A percentile compares a stretch with the other conserved stretches of the same genome.
These are phyloP conservation scores for Prunus mongolica DNA, from an alignment of 306 rosid genomes.

Conservation along the genomic window DNA sequence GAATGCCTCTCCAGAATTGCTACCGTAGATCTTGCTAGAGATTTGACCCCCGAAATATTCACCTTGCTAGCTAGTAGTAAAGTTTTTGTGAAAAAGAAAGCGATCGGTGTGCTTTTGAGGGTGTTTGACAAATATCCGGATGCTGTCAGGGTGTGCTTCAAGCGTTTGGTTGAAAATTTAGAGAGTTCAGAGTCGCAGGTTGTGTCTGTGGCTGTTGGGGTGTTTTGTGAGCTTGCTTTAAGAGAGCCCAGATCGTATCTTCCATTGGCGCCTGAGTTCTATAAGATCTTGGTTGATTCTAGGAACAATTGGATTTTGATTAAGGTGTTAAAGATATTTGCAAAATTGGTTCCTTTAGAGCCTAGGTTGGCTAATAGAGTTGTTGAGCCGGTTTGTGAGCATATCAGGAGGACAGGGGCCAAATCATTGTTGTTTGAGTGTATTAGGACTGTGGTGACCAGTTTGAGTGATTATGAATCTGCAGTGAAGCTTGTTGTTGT, in stretches of 20 bases:
- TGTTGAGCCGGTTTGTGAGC: constrained; percentile 77
- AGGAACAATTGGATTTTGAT: constrained; percentile 90
- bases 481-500: constrained; percentile 71
- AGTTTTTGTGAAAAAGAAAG: constrained; percentile 64
- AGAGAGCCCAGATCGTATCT: constrained; percentile 74
- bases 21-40: constrained; percentile 76
- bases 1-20: constrained; percentile 67
- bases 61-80: constrained; percentile 54
- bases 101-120: constrained; percentile 62
- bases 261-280: constrained; percentile 86
- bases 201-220: constrained; percentile 68
- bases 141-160: constrained; percentile 80
- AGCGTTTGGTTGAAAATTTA: constrained; percentile 83
- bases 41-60: constrained; percentile 75
- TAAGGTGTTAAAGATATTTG: constrained; percentile 75
- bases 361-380: constrained; percentile 71
- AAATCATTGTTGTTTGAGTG: constrained; percentile 82
- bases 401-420: constrained; percentile 61
- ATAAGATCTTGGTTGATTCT: constrained; percentile 61
- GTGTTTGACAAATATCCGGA: constrained; percentile 80
- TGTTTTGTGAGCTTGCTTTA: constrained; percentile 72
- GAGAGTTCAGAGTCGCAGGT: constrained; percentile 58
- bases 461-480: constrained; percentile 58
- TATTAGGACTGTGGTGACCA: constrained; percentile 69
- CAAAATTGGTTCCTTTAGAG: constrained; percentile 71